Percentiles rank a stretch among this genome's conserved stretches.
phyloP scores from a whole-genome alignment of 1,139 yeast species.

The Zygosaccharomyces pseudobailii region DNA sequence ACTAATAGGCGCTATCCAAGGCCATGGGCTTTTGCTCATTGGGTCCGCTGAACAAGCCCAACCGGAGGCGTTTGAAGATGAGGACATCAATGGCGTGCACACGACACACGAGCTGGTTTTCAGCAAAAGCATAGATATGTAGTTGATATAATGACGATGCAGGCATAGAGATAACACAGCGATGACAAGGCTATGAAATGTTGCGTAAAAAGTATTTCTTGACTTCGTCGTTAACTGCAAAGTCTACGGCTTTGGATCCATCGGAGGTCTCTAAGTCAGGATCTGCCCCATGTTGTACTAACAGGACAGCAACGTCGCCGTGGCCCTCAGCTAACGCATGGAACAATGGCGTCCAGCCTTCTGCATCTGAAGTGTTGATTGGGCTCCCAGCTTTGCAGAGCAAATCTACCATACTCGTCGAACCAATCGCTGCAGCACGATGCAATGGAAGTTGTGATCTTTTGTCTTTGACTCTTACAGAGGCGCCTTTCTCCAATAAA shows the following conservation, averaged over 20 bases:
- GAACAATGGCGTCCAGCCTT: slow-evolving; percentile 84
- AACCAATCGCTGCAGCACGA: slow-evolving; percentile 81
- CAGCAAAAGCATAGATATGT: slow-evolving; percentile 65
- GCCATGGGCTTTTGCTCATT: slow-evolving; percentile 77
- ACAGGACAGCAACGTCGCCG: slow-evolving; percentile 63
- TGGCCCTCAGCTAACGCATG: slow-evolving; percentile 92
- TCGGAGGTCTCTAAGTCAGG: slow-evolving; percentile 43
- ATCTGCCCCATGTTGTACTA: slow-evolving; percentile 70
- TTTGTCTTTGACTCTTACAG: slow-evolving; percentile 61
- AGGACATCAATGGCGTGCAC: slow-evolving; percentile 73
- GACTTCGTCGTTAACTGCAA: slow-evolving; percentile 59
- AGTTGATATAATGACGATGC: slow-evolving; percentile 15
- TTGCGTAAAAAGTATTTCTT: slow-evolving; percentile 38
- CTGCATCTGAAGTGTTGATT: slow-evolving; percentile 59
- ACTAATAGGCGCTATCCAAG: slow-evolving; percentile 67
- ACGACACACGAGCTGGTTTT: slow-evolving; percentile 63
- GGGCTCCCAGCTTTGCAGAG: slow-evolving; percentile 50
- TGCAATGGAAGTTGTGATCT: slow-evolving; percentile 66
- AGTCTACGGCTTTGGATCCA: slow-evolving; percentile 55
- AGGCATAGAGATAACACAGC: not conserved
- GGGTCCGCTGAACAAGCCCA: slow-evolving; percentile 36
- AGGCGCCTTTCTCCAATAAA: slow-evolving; percentile 53
- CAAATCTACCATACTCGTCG: slow-evolving; percentile 46
- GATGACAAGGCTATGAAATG: slow-evolving; percentile 35
- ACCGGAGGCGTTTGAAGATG: slow-evolving; percentile 28